Conservation (phyloP, 2,329 filamentous ascomycete genomes). For the Acrodontium crateriforme region DNA sequence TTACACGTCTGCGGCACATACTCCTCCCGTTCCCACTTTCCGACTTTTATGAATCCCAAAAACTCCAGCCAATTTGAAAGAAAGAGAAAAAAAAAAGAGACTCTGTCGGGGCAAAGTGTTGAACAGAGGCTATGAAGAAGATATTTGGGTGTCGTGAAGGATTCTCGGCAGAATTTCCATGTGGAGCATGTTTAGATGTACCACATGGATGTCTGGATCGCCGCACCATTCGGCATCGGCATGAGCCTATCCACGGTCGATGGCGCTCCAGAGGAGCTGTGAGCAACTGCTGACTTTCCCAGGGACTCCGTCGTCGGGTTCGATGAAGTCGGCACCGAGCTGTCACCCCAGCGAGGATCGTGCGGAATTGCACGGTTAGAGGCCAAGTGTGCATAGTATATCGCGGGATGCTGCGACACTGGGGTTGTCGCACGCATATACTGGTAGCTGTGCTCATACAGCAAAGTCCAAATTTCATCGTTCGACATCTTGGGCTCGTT, state of each 20-base stretch:
- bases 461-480: conserved; percentile 66
- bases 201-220: conserved; percentile 34
- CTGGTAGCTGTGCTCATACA: conserved; percentile 91
- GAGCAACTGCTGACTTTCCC: conserved; percentile 17
- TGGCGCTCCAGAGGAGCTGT: conserved; percentile 11
- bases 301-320: conserved; percentile 24
- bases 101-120: too few relatives aligned
- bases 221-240: conserved; percentile 25
- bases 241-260: conserved; percentile 24
- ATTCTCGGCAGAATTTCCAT: too few relatives aligned
- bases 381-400: conserved; percentile 92
- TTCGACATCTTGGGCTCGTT: conserved; percentile 61
- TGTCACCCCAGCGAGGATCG: conserved; percentile 35
- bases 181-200: conserved; percentile 29
- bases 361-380: conserved; percentile 68
- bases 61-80: too few relatives aligned
- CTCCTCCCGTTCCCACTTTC: too few relatives aligned
- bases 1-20: too few relatives aligned
- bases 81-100: too few relatives aligned
- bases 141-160: too few relatives aligned
- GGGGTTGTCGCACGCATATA: conserved; percentile 87
- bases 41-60: too few relatives aligned
- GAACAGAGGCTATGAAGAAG: too few relatives aligned
- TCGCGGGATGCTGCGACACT: conserved; percentile 73
- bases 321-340: conserved; percentile 7